Base-by-base conservation (phyloP, 306 rosid genomes). In the Glycine soja region DNA sequence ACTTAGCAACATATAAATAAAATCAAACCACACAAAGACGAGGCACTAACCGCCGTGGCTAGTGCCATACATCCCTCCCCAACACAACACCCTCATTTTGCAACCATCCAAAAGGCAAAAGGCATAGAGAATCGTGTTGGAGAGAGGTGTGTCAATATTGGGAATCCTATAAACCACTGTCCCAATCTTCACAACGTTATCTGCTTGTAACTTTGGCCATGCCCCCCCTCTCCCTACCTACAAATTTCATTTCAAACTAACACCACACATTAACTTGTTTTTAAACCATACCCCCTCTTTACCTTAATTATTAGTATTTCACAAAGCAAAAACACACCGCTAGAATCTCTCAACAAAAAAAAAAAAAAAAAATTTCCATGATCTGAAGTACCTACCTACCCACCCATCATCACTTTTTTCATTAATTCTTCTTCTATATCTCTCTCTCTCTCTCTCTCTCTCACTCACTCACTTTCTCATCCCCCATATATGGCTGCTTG, bases 151-250 rank as follows among this genome's bases (percentile, higher is more conserved):
- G 19, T n/a, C 7, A 73, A 19, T 34, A 42, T 1, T 67, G 61
- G 63, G 93, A 91, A 89, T 90, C 95, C 88, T 87, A 32, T 78
- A 24, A 83, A 71, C 87, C 72, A 74, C 90, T 92, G 98, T 92
- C 96, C 78, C 90, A 90, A 86, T 91, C 94, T 82, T 85, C 52
- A 77, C 90, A 86, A 94, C 92, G 86, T 89, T 94, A 87, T 94
- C 97, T 94, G 87, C 76, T 83, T 83, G 86, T 77, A 83, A 62
- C 61, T 81, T 94, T 87, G 92, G 89, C 16, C 48, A 81, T 62
- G 68, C 74, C 62, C 61, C 59, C 7, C 42, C 24, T 4, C 43
- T 5, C 43, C 7, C 30, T 8, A 3, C 24, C 16, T 42, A 47
- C 75, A 24, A 24, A 24, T 24, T 24, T 24, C 30, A 63, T 43